Percentiles rank a stretch among this genome's conserved stretches.
These are phyloP conservation scores for Xanthoparmelia taractica DNA, from an alignment of 495 filamentous ascomycete species.

Conservation along the genomic window DNA sequence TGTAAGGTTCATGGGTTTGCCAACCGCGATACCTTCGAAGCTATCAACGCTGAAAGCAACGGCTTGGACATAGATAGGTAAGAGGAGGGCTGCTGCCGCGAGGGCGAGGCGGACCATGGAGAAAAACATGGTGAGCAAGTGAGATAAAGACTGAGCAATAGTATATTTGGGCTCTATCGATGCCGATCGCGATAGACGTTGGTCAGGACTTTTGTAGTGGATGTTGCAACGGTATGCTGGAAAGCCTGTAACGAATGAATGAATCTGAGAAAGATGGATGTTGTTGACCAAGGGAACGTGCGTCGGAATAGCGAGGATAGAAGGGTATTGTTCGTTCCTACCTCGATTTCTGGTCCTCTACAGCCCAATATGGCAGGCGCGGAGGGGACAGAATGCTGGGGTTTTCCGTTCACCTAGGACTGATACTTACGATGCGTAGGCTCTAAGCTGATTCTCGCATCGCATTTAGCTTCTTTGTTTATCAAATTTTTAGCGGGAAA, in stretches of 20 bases:
- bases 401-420: not conserved
- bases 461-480: not conserved
- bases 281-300: not conserved
- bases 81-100: not conserved
- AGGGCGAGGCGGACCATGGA: slow-evolving; percentile 8
- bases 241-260: not conserved
- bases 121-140: slow-evolving; percentile 9
- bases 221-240: slow-evolving; percentile 1
- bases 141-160: not conserved
- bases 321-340: not conserved
- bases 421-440: not conserved
- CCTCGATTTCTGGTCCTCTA: not conserved
- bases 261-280: not conserved
- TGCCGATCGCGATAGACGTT: not conserved
- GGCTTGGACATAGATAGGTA: slow-evolving; percentile 11
- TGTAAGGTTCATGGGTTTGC: slow-evolving; percentile 16
- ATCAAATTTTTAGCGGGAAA: not conserved
- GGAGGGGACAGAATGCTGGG: not conserved
- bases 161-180: not conserved
- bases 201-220: not conserved
- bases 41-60: slow-evolving; percentile 20
- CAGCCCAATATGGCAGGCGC: not conserved
- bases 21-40: slow-evolving; percentile 18
- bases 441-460: not conserved
- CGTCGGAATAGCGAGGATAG: not conserved